Evolutionary conservation across 73 alveolate genomes (phyloP), one percentile per base, ranked within the genome.

Genomic region (Paramecium bursaria): DNA sequence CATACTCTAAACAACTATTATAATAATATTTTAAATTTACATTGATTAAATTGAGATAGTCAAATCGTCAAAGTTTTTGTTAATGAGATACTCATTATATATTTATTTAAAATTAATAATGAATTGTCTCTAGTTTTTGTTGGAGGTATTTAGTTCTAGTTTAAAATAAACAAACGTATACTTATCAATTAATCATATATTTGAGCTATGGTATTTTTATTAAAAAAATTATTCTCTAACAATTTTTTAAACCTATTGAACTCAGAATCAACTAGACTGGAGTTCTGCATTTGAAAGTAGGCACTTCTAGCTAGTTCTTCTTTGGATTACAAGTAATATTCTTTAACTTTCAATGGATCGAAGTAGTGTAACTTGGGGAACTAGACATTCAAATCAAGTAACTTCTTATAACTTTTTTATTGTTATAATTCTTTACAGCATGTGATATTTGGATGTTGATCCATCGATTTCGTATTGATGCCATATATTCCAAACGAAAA

Each of bases 401-500:
- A 67, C 44, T 57, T n/a, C 19, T 31, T 21, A 67, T 67, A 67
- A 39, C 82, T 67, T n/a, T n/a, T n/a, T n/a, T n/a, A n/a, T n/a
- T n/a, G n/a, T n/a, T n/a, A n/a, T n/a, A n/a, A n/a, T n/a, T n/a
- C n/a, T n/a, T n/a, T n/a, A 67, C 1, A 29, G 33, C 21, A 23
- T 57, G 4, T 21, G 50, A 57, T 31, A 30, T 27, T 30, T 27
- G n/a, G n/a, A n/a, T n/a, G n/a, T n/a, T n/a, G n/a, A n/a, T n/a
- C n/a, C n/a, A n/a, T n/a, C 76, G 17, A 57, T 19, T 30, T 57
- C 33, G 33, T 57, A 30, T 4, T 48, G 76, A 17, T 57, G 76
- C 76, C 76, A 57, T 30, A 57, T 30, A 50, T 57, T 57, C 76
- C 76, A 57, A 4, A 57, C 76, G 15, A 57, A 57, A 29, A 57